These are phyloP conservation scores for Chytridiales sp. DNA, from an alignment of 371 early-diverging fungal genomes.

Conservation along the genomic window DNA sequence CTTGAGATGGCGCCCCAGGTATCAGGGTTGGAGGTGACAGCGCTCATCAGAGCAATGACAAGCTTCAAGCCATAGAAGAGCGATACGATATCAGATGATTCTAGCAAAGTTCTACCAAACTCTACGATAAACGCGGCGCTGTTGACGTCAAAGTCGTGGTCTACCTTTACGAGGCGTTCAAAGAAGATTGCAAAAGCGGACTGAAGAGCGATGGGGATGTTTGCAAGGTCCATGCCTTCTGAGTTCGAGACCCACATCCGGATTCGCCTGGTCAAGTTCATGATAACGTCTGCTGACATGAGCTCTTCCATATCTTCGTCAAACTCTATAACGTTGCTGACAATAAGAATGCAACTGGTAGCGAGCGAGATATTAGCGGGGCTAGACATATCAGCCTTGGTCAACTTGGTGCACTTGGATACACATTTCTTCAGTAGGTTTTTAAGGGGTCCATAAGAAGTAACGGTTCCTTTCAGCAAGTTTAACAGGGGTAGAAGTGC, in stretches of 20 bases:
- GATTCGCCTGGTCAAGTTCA: slow-evolving; percentile 8
- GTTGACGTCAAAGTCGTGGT: slow-evolving; percentile 36
- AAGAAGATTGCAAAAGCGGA: slow-evolving; percentile 6
- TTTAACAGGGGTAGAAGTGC: too few species aligned
- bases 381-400: too few species aligned
- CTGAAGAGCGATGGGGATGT: not conserved
- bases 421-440: too few species aligned
- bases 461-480: too few species aligned
- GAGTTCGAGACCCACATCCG: slow-evolving; percentile 9
- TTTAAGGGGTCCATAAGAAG: too few species aligned
- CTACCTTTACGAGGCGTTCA: not conserved
- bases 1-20: not conserved
- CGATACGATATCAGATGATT: not conserved
- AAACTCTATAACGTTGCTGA: not conserved
- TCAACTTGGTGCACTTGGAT: too few species aligned
- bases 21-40: not conserved
- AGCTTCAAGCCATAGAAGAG: not conserved
- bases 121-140: slow-evolving; percentile 34
- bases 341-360: not conserved
- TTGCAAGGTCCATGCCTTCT: not conserved
- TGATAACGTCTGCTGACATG: not conserved
- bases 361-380: not conserved
- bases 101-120: slow-evolving; percentile 15
- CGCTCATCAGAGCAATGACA: not conserved
- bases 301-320: not conserved